These are phyloP conservation scores for Cadophora luteo-olivacea DNA, from an alignment of 2,329 filamentous ascomycete genomes.

Conservation along the genomic window DNA sequence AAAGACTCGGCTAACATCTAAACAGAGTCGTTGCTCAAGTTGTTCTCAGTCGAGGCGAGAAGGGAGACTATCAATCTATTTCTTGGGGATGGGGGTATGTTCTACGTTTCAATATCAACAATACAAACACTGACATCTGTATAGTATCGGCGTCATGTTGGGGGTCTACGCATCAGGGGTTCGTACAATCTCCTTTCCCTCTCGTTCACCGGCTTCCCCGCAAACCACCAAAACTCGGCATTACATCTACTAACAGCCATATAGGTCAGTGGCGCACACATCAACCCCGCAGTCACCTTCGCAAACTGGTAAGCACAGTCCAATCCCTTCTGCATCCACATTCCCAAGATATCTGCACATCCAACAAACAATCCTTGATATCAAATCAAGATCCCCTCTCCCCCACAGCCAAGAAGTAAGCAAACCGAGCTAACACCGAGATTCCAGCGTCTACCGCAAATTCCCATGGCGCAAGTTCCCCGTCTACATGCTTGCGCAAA, in stretches of 20 bases:
- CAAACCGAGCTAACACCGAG: conserved; percentile 15
- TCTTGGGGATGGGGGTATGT: conserved; percentile 43
- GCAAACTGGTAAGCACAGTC: conserved; percentile 58
- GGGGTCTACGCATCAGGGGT: conserved; percentile 70
- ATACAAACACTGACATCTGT: conserved; percentile 18
- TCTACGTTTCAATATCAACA: background rate
- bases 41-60: conserved; percentile 49
- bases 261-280: conserved; percentile 59
- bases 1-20: conserved; percentile 19
- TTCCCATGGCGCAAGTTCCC: conserved; percentile 75
- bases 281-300: conserved; percentile 75
- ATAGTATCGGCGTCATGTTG: conserved; percentile 71
- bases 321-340: background rate
- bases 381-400: background rate
- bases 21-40: conserved; percentile 67
- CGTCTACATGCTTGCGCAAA: conserved; percentile 67
- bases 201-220: background rate
- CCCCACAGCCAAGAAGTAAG: background rate
- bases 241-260: conserved; percentile 20
- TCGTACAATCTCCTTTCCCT: conserved; percentile 44
- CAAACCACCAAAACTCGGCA: background rate
- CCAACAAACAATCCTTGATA: background rate
- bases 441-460: conserved; percentile 60
- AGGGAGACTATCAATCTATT: conserved; percentile 41
- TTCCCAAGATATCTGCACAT: background rate